Conservation (phyloP, 2,329 filamentous ascomycete species). For the Penicillium sp. region DNA sequence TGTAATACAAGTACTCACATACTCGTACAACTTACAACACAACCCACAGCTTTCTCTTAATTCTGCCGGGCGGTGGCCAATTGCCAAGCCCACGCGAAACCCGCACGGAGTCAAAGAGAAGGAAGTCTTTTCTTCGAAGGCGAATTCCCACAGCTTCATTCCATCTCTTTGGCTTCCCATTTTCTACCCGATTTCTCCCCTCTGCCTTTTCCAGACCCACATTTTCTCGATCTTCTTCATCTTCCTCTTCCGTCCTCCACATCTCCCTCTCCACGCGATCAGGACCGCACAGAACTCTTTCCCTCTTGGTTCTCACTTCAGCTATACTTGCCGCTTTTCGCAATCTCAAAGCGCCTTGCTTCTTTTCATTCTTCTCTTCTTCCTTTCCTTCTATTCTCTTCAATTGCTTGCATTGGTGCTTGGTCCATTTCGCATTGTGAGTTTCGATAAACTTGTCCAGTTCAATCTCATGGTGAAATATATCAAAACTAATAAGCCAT, state of each 20-base stretch:
- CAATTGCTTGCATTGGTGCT: slow-evolving; percentile 25
- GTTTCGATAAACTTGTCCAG: slow-evolving; percentile 15
- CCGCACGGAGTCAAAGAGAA: slow-evolving; percentile 26
- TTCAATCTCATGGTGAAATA: slow-evolving; percentile 2
- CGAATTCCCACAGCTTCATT: slow-evolving; percentile 27
- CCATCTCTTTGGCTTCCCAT: slow-evolving; percentile 16
- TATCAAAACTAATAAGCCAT: slow-evolving; percentile 20
- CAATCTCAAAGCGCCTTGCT: slow-evolving; percentile 13
- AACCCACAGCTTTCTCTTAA: background rate
- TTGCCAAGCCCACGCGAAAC: slow-evolving; percentile 27
- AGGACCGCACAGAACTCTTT: slow-evolving; percentile 32
- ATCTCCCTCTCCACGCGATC: slow-evolving; percentile 18
- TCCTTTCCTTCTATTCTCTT: slow-evolving; percentile 13
- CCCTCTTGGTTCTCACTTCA: slow-evolving; percentile 13
- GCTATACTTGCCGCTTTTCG: slow-evolving; percentile 24
- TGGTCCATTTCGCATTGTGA: slow-evolving; percentile 33
- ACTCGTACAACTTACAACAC: background rate
- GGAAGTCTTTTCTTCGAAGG: slow-evolving; percentile 30
- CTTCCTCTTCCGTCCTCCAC: slow-evolving; percentile 15
- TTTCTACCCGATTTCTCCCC: slow-evolving; percentile 12
- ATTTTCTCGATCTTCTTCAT: slow-evolving; percentile 20
- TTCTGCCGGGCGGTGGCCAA: slow-evolving; percentile 26
- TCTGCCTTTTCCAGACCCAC: slow-evolving; percentile 12
- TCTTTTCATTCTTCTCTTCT: slow-evolving; percentile 12
- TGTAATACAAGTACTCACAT: background rate